Conservation (phyloP, 176 grass and related monocot genomes). For the Carex scoparia region DNA sequence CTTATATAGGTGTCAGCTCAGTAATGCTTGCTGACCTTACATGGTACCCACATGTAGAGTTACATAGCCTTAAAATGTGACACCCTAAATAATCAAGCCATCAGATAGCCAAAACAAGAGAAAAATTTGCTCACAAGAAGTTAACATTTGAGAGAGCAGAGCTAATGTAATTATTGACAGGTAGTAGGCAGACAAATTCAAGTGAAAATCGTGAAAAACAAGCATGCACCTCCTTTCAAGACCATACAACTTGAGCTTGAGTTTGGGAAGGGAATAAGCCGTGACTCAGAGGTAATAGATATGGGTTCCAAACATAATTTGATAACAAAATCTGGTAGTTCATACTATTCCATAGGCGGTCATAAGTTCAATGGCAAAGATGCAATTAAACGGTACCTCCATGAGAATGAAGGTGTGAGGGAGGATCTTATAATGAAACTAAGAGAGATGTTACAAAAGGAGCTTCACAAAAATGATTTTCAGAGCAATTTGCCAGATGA, state of each 20-base stretch:
- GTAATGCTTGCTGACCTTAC: background rate
- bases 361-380: slow-evolving; percentile 44
- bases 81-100: background rate
- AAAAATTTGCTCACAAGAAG: background rate
- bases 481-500: background rate
- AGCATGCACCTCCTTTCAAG: slow-evolving; percentile 45
- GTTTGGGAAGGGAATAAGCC: slow-evolving; percentile 43
- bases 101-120: background rate
- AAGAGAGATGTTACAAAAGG: slow-evolving; percentile 27
- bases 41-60: background rate
- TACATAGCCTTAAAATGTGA: background rate
- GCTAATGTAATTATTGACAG: slow-evolving; percentile 15
- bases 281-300: slow-evolving; percentile 43
- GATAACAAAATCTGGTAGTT: slow-evolving; percentile 25
- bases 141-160: background rate
- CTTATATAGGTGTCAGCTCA: background rate
- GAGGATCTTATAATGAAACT: slow-evolving; percentile 35
- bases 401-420: slow-evolving; percentile 30
- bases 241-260: slow-evolving; percentile 42
- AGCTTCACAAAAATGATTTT: background rate
- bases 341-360: slow-evolving; percentile 32
- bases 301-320: slow-evolving; percentile 35
- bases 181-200: slow-evolving; percentile 33
- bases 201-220: slow-evolving; percentile 55
- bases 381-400: slow-evolving; percentile 36